These are phyloP conservation scores for Candida xiaguanensis DNA, from an alignment of 805 yeast genomes.

Conservation along the genomic window DNA sequence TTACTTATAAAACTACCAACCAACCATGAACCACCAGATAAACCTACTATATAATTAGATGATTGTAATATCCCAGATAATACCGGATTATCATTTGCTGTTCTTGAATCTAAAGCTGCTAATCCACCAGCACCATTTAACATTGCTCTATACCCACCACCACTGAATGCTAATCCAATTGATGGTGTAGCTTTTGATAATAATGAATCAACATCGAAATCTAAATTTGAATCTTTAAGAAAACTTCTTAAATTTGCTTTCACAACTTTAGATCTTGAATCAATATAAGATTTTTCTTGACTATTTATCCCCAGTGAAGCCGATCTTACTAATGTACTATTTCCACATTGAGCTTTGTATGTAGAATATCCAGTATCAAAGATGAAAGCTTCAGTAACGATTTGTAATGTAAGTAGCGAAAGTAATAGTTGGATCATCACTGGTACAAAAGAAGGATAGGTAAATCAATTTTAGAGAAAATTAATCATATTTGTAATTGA, in stretches of 20 bases:
- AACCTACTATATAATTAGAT: conserved; percentile 67
- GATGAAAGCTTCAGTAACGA: not conserved
- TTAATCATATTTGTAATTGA: too few species aligned
- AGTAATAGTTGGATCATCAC: not conserved
- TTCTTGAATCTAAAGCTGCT: conserved; percentile 74
- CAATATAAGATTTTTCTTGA: conserved; percentile 23
- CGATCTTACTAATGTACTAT: conserved; percentile 19
- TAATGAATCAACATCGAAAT: conserved; percentile 20
- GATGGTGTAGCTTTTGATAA: conserved; percentile 15
- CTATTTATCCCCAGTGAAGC: conserved; percentile 19
- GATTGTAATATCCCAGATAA: conserved; percentile 74
- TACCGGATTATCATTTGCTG: conserved; percentile 49
- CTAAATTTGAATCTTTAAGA: conserved; percentile 20
- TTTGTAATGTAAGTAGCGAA: not conserved
- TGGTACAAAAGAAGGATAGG: too few species aligned
- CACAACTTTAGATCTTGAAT: conserved; percentile 20
- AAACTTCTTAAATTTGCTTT: conserved; percentile 20
- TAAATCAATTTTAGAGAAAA: too few species aligned
- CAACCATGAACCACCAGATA: conserved; percentile 70
- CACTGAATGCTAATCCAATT: conserved; percentile 35
- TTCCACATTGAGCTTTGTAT: conserved; percentile 25
- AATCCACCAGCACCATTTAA: conserved; percentile 79
- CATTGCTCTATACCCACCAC: conserved; percentile 46
- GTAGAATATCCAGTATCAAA: conserved; percentile 24
- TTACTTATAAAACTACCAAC: conserved; percentile 61